Conservation (phyloP, 768 basidiomycete genomes). For the Nevesoporus exiguus region DNA sequence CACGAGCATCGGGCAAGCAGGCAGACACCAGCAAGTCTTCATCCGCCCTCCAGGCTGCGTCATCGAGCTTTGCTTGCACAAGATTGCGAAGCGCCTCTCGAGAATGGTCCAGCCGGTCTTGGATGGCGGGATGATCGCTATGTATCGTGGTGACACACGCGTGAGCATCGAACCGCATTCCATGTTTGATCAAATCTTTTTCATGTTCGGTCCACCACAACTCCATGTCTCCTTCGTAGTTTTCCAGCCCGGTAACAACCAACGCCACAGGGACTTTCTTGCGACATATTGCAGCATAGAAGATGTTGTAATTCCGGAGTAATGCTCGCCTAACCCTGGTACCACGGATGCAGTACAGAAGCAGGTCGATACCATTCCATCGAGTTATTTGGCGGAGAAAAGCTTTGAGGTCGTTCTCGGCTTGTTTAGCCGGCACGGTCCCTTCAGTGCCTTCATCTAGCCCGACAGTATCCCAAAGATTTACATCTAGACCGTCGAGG, state of each 20-base stretch:
- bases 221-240: constrained; percentile 33
- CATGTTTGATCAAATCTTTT: constrained; percentile 26
- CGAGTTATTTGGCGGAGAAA: constrained; percentile 33
- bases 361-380: constrained; percentile 28
- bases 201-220: constrained; percentile 39
- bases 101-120: constrained; percentile 17
- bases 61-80: constrained; percentile 8
- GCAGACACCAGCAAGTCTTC: constrained; percentile 15
- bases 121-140: constrained; percentile 25
- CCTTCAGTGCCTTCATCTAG: constrained; percentile 32
- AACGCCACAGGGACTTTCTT: constrained; percentile 31
- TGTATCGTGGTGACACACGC: constrained; percentile 40
- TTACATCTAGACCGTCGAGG: constrained; percentile 18
- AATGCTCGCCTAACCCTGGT: constrained; percentile 26
- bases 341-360: constrained; percentile 36
- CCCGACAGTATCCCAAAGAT: constrained; percentile 34
- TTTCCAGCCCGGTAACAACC: constrained; percentile 37
- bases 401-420: constrained; percentile 25
- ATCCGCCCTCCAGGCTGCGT: constrained; percentile 23
- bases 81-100: constrained; percentile 20
- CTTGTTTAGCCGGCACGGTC: constrained; percentile 23
- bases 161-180: constrained; percentile 37
- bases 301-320: constrained; percentile 29
- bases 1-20: constrained; percentile 20
- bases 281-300: constrained; percentile 30